A percentile compares a stretch with the other conserved stretches of the same genome.
phyloP scores from a whole-genome alignment of 2,329 filamentous ascomycete species.

The Fusarium incarnatum region DNA sequence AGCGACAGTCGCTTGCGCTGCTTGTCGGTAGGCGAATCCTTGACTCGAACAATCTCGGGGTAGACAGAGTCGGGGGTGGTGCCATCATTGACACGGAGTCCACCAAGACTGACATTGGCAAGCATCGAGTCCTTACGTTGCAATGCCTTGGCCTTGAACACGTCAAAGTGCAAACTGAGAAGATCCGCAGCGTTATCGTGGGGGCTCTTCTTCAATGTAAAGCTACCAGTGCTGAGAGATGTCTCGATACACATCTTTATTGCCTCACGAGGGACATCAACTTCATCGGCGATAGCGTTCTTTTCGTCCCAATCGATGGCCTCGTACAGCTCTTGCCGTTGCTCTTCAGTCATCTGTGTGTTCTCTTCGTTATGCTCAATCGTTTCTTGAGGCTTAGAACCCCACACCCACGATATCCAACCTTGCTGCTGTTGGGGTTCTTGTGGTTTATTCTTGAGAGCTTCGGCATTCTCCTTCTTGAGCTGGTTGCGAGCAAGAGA shows the following conservation, averaged over 20 bases:
- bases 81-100: constrained; percentile 93
- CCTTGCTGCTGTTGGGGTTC: constrained; percentile 77
- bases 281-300: constrained; percentile 84
- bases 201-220: constrained; percentile 84
- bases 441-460: constrained; percentile 73
- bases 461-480: constrained; percentile 91
- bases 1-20: constrained; percentile 63
- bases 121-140: constrained; percentile 93
- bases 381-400: constrained; percentile 72
- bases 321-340: constrained; percentile 95
- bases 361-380: constrained; percentile 75
- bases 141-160: constrained; percentile 89
- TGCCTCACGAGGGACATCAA: constrained; percentile 90
- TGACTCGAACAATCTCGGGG: constrained; percentile 95
- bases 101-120: constrained; percentile 88
- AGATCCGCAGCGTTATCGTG: constrained; percentile 76
- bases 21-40: constrained; percentile 75
- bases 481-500: constrained; percentile 94
- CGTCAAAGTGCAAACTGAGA: constrained; percentile 91
- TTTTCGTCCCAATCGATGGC: constrained; percentile 99
- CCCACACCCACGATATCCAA: constrained; percentile 95
- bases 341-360: constrained; percentile 91
- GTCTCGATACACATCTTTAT: constrained; percentile 94
- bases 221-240: constrained; percentile 94
- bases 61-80: constrained; percentile 92